Conservation (phyloP, 164 flowering plant genomes). For the Nymphaea thermarum region DNA sequence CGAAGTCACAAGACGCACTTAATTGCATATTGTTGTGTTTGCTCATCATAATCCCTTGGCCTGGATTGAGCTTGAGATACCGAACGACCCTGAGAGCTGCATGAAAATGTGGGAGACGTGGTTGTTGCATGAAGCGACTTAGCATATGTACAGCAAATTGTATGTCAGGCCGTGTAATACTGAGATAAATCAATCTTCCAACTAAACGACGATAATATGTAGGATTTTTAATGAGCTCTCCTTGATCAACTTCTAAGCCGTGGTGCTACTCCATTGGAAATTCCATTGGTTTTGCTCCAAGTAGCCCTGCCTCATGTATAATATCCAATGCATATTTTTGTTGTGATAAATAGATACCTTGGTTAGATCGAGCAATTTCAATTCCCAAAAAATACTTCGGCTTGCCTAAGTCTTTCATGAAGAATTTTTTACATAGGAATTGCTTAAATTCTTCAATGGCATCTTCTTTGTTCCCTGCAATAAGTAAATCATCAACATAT, state of each 20-base stretch:
- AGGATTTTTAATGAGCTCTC: neutral
- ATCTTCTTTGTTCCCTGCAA: neutral
- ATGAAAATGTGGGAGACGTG: neutral
- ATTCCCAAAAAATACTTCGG: slow-evolving; percentile 1
- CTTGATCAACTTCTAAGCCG: neutral
- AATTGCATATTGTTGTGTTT: neutral
- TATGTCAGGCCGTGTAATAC: neutral
- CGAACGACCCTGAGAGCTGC: neutral
- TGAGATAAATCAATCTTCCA: neutral
- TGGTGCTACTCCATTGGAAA: neutral
- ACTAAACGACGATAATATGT: neutral
- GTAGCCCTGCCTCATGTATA: neutral
- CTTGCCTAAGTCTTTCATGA: neutral
- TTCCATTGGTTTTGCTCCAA: neutral
- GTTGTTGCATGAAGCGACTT: neutral
- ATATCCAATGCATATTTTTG: neutral
- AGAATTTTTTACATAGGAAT: neutral
- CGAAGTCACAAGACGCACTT: neutral
- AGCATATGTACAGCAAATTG: neutral
- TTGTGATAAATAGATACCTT: neutral
- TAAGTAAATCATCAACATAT: slow-evolving; percentile 2
- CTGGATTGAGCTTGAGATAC: neutral
- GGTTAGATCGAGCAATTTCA: neutral
- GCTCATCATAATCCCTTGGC: neutral
- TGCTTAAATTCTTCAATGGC: neutral